Conservation (phyloP, 768 basidiomycete species). For the Phaeotremella fagi region DNA sequence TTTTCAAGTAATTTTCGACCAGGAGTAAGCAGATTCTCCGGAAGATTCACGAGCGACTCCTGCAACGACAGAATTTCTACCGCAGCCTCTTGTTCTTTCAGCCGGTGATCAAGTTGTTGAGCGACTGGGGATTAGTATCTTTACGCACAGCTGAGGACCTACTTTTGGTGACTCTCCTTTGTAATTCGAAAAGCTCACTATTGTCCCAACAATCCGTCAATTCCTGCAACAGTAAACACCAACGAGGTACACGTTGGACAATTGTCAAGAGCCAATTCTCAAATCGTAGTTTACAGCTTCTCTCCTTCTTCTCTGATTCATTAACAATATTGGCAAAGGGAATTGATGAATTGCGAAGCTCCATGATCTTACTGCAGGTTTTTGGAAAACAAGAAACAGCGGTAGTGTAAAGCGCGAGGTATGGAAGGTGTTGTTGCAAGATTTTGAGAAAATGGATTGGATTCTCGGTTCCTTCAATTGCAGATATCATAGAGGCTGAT, state of each 20-base stretch:
- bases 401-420: constrained; percentile 78
- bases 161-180: constrained; percentile 70
- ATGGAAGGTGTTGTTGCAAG: constrained; percentile 77
- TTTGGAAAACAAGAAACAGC: constrained; percentile 75
- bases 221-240: constrained; percentile 70
- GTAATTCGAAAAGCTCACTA: constrained; percentile 59
- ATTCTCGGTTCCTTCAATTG: not conserved
- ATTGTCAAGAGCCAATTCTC: constrained; percentile 81
- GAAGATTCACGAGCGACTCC: constrained; percentile 67
- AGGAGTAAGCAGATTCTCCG: constrained; percentile 70
- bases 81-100: constrained; percentile 72
- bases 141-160: not conserved
- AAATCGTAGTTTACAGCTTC: constrained; percentile 69
- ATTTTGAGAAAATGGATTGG: constrained; percentile 32
- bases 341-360: constrained; percentile 53
- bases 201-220: constrained; percentile 71
- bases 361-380: constrained; percentile 58
- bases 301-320: constrained; percentile 62
- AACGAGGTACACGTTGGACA: constrained; percentile 82
- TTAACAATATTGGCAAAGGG: constrained; percentile 61
- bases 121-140: constrained; percentile 57
- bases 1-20: constrained; percentile 74
- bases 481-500: not conserved
- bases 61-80: constrained; percentile 73
- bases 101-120: constrained; percentile 67